Evolutionary conservation across 2,329 filamentous ascomycete genomes (phyloP).

Genomic region (Pseudocercospora fijiensis): DNA sequence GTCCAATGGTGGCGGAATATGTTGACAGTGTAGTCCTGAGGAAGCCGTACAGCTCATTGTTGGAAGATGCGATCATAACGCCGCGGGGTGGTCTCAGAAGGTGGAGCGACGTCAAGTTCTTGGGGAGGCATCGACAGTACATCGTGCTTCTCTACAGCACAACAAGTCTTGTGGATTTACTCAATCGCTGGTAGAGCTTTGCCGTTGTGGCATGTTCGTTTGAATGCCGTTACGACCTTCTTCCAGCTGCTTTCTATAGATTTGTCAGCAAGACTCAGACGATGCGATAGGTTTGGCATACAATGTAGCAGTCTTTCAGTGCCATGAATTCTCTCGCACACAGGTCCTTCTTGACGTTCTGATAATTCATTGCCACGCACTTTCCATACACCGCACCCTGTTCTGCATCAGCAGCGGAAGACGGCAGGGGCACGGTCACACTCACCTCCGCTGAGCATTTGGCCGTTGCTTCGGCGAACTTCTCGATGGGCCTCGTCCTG

Average conservation of each 20-base stretch:
- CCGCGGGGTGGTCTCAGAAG: too few relatives aligned
- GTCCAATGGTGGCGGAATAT: background rate
- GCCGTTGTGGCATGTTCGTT: background rate
- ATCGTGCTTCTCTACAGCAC: background rate
- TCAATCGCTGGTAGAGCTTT: too few relatives aligned
- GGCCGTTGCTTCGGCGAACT: conserved; percentile 63
- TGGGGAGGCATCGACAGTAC: background rate
- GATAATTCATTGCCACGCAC: conserved; percentile 88
- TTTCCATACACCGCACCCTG: conserved; percentile 76
- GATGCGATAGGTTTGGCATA: conserved; percentile 45
- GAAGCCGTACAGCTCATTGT: background rate
- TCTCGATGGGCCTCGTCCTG: conserved; percentile 64
- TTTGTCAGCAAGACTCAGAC: background rate
- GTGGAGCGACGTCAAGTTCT: too few relatives aligned
- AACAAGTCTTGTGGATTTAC: background rate
- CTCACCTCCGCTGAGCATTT: conserved; percentile 66
- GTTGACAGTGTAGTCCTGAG: background rate
- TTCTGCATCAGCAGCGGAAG: conserved; percentile 49
- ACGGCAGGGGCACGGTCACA: conserved; percentile 1
- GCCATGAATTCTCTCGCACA: conserved; percentile 81
- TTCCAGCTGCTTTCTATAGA: conserved; percentile 32
- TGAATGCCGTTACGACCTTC: conserved; percentile 19
- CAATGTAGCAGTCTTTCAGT: conserved; percentile 84
- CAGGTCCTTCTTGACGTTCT: conserved; percentile 85
- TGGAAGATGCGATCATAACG: too few relatives aligned